Percentiles rank a stretch among this genome's conserved stretches.
Evolutionary conservation across 1,139 yeast species (phyloP).

Genomic region (Protomyces macrosporus): DNA sequence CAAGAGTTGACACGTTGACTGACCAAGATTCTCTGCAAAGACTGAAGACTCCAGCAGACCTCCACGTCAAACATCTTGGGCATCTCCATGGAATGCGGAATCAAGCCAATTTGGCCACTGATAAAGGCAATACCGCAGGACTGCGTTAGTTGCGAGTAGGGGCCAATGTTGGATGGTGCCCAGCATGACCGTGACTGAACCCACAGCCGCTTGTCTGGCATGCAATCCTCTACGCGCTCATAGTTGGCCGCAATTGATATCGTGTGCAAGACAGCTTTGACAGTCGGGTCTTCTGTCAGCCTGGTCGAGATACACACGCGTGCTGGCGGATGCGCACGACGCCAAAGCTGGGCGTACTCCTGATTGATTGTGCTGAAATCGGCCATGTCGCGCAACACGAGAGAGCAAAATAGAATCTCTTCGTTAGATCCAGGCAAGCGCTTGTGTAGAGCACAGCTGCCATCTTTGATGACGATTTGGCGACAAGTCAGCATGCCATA

Average conservation of each 20-base stretch:
- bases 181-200: constrained; percentile 89
- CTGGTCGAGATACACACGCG: constrained; percentile 72
- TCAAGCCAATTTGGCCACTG: constrained; percentile 90
- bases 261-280: constrained; percentile 2
- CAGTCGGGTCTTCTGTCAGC: constrained; percentile 39
- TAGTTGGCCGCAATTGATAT: constrained; percentile 1
- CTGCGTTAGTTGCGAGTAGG: constrained; percentile 80
- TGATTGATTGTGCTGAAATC: constrained; percentile 57
- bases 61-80: constrained; percentile 19
- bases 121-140: constrained; percentile 51
- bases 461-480: not conserved
- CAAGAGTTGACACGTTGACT: not conserved
- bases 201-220: constrained; percentile 57
- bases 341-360: constrained; percentile 54
- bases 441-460: constrained; percentile 27
- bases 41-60: constrained; percentile 18
- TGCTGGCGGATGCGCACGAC: constrained; percentile 67
- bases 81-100: constrained; percentile 61
- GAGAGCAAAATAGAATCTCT: constrained; percentile 52
- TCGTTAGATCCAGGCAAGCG: constrained; percentile 31
- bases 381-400: constrained; percentile 60
- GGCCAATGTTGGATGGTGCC: constrained; percentile 98
- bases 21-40: not conserved
- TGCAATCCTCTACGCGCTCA: constrained; percentile 35
- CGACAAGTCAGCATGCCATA: not conserved